Evolutionary conservation across 2,329 filamentous ascomycete genomes (phyloP).

Genomic region (Escovopsis sp.): DNA sequence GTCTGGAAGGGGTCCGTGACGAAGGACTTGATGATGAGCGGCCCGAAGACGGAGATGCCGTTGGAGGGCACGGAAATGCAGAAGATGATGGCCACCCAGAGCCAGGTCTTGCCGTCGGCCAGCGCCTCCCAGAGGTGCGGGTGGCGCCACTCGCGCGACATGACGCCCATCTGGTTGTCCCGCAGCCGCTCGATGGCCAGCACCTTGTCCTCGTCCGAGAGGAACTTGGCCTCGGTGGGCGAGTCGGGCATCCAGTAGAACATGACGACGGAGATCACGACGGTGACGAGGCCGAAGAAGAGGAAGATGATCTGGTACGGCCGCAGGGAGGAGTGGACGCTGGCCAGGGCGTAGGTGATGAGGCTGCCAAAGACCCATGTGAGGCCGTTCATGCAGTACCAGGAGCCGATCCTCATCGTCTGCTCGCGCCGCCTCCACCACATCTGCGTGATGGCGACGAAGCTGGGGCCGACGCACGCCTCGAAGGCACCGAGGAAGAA

Average conservation of each 20-base stretch:
- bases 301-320: conserved; percentile 40
- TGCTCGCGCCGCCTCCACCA: conserved; percentile 47
- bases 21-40: conserved; percentile 44
- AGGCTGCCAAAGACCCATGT: conserved; percentile 42
- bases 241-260: conserved; percentile 34
- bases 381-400: conserved; percentile 48
- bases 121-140: conserved; percentile 38
- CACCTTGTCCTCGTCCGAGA: conserved; percentile 35
- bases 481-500: conserved; percentile 46
- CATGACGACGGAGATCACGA: conserved; percentile 30
- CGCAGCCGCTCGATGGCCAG: conserved; percentile 39
- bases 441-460: conserved; percentile 44
- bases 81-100: conserved; percentile 40
- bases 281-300: conserved; percentile 36
- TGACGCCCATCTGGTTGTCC: conserved; percentile 39
- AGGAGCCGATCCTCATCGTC: conserved; percentile 39
- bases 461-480: conserved; percentile 30
- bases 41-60: conserved; percentile 43
- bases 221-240: conserved; percentile 33
- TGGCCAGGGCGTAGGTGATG: conserved; percentile 43
- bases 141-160: conserved; percentile 36
- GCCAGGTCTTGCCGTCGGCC: conserved; percentile 44
- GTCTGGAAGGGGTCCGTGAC: conserved; percentile 41
- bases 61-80: conserved; percentile 43
- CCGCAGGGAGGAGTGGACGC: conserved; percentile 31